Evolutionary conservation across 768 basidiomycete species (phyloP), one percentile per base, ranked within the genome.

Genomic region (Naganishia vishniacii): DNA sequence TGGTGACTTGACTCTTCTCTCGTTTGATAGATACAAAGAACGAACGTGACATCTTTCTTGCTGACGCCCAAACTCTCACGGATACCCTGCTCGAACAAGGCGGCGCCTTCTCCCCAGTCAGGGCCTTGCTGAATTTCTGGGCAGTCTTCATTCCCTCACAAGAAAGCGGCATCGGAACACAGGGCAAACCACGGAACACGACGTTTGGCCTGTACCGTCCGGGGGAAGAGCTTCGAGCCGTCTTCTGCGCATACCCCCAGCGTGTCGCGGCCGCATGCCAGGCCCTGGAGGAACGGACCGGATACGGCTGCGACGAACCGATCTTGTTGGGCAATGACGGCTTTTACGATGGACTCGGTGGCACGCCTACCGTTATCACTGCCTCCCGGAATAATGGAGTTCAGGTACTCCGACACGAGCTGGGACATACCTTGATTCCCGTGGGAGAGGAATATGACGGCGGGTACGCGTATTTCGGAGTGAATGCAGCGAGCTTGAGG

Each of bases 361-460:
- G 76, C 29, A 73, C 74, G 32, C 75, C 74, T 56, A 77, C 76
- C 71, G 70, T 76, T 25, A 76, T 75, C 60, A 77, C 76, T 7
- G 71, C 73, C 0, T 76, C 75, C 0, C 61, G 68, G 58, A 62
- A 71, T 23, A 77, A 77, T 47, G 76, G 76, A 15, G 72, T 73
- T 5, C 68, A 75, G 18, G 72, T 77, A 1, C 65, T 77, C 41
- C 61, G 65, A 20, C 75, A 76, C 44, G 75, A 76, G 49, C 64
- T 76, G 15, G 75, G 75, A 26, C 75, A 76, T 63, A 72, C 68
- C 3, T 58, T 76, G 26, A 76, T 76, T 37, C 69, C 69, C 11
- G 75, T 71, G 12, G 75, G 75, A 20, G 75, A 76, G 58, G 75
- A 76, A 59, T 76, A 76, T 59, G 75, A 76, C 49, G 75, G 75